Evolutionary conservation across 352 stramenopile species (phyloP).

Genomic region (Blastocystis sp.): DNA sequence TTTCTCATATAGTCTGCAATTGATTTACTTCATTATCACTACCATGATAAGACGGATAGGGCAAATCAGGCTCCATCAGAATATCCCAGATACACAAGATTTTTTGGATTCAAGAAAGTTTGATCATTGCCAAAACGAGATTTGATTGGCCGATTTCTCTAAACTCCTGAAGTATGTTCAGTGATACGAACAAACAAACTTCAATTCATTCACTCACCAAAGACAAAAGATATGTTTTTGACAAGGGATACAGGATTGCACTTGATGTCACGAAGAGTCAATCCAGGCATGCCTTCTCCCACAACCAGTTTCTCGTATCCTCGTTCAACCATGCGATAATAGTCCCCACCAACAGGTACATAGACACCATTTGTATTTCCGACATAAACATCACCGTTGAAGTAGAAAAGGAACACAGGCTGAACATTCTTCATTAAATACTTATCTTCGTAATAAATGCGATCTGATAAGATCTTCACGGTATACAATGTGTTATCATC

Average conservation of each 20-base stretch:
- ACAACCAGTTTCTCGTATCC: conserved; percentile 1
- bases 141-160: neutral
- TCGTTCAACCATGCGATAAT: neutral
- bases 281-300: neutral
- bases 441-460: neutral
- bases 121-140: neutral
- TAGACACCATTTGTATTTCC: neutral
- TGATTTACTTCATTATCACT: too few relatives aligned
- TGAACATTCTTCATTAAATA: neutral
- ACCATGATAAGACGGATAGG: neutral
- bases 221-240: neutral
- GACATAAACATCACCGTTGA: conserved; percentile 46
- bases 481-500: neutral
- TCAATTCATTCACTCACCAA: neutral
- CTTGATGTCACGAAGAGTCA: neutral
- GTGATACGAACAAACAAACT: neutral
- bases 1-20: too few relatives aligned
- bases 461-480: neutral
- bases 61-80: neutral
- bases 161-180: neutral
- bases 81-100: neutral
- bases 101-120: neutral
- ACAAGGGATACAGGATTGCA: neutral
- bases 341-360: neutral
- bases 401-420: conserved; percentile 18